phyloP scores from a whole-genome alignment of 805 yeast genomes.

The Clavispora carvajalis region DNA sequence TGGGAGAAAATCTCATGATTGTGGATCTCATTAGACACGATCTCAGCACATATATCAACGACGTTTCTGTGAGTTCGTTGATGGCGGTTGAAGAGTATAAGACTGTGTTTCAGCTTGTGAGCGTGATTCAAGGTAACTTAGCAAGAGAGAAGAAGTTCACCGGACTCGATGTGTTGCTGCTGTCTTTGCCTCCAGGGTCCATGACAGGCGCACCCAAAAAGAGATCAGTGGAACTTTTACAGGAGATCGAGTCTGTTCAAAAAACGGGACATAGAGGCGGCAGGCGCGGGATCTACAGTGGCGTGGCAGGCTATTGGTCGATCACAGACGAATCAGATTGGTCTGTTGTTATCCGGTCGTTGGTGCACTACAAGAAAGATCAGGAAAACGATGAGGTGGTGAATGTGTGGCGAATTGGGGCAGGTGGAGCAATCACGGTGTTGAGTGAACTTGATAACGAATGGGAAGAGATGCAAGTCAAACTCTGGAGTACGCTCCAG shows the following conservation, averaged over 20 bases:
- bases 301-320: constrained; percentile 95
- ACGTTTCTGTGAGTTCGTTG: constrained; percentile 68
- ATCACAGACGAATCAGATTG: constrained; percentile 84
- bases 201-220: constrained; percentile 99
- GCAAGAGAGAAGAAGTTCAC: constrained; percentile 29
- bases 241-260: constrained; percentile 47
- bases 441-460: constrained; percentile 79
- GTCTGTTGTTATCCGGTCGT: constrained; percentile 90
- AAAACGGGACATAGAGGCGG: constrained; percentile 26
- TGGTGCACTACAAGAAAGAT: constrained; percentile 60
- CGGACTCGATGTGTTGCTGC: constrained; percentile 75
- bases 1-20: constrained; percentile 95
- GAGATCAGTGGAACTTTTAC: constrained; percentile 80
- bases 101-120: constrained; percentile 87
- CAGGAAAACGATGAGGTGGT: constrained; percentile 16
- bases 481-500: constrained; percentile 74
- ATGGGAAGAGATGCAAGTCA: constrained; percentile 85
- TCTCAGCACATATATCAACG: constrained; percentile 56
- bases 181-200: constrained; percentile 93
- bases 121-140: constrained; percentile 72
- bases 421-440: constrained; percentile 97
- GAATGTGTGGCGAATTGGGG: constrained; percentile 79
- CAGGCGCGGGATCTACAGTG: constrained; percentile 85
- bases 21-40: constrained; percentile 95
- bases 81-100: constrained; percentile 92